Evolutionary conservation across 176 grass and related monocot species (phyloP), one percentile per base, ranked within the genome.

Genomic region (Otatea glauca): DNA sequence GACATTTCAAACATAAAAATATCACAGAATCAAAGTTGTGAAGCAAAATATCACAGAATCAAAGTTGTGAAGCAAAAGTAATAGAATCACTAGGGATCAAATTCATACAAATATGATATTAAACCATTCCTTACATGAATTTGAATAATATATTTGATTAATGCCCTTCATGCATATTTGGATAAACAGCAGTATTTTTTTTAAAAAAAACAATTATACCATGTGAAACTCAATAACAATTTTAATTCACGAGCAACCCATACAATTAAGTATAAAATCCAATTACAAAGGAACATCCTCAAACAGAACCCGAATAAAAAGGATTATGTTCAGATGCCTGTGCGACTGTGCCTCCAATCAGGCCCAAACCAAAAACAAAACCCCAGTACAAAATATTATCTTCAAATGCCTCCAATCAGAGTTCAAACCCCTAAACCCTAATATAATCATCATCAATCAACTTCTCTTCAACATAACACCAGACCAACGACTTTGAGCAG

Each of bases 21-120:
- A 41, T 24, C 7, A 72, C 54, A 63, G 18, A 61, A 71, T 61
- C 64, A 9, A 63, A 49, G 74, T 34, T 51, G 39, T 25, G 3
- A 63, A 48, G 18, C 55, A 83, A 20, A 49, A 72, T n/a, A n/a
- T n/a, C n/a, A n/a, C n/a, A 62, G 18, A 61, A 71, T 61, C 64
- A 9, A 63, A 49, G 74, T 34, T 50, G 39, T 25, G 3, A 63
- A 48, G 18, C 55, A 83, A 20, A 49, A 72, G 7, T 29, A 7
- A 16, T 4, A 49, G 16, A 23, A 49, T 48, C 23, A 16, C 14
- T 49, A 72, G 43, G 4, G 23, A 15, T 8, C 11, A 55, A 56
- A 75, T 17, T 35, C 25, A 56, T 75, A 32, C 5, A 74, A 27
- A 54, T 11, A 7, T 18, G 3, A 74, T 3, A 60, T 9, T 25